Percentiles rank a stretch among this genome's conserved stretches.
Evolutionary conservation across 2,329 filamentous ascomycete genomes (phyloP).

Genomic region (Colletotrichum sp.): DNA sequence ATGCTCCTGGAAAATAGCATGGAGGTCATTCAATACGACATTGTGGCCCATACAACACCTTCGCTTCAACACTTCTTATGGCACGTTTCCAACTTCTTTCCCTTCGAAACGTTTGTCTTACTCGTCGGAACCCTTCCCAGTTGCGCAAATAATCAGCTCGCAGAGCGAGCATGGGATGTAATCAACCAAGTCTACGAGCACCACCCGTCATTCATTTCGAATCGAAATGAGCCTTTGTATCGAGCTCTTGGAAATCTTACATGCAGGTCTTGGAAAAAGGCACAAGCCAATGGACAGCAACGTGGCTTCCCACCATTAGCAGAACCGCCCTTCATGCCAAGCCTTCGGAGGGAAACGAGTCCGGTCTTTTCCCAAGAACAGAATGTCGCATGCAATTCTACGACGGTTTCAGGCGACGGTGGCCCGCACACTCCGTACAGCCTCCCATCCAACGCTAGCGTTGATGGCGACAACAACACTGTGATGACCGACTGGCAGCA

Average conservation of each 20-base stretch:
- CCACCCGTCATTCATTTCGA: not conserved
- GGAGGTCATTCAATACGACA: constrained; percentile 51
- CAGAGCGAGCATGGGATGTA: constrained; percentile 58
- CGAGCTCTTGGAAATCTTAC: constrained; percentile 49
- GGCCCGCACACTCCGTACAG: not conserved
- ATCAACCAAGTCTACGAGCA: constrained; percentile 37
- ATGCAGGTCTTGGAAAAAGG: constrained; percentile 54
- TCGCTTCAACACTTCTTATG: constrained; percentile 55
- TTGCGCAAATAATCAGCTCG: constrained; percentile 49
- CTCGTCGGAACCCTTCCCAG: constrained; percentile 57
- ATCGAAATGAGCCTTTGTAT: not conserved
- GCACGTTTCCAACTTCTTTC: constrained; percentile 59
- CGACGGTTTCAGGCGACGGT: not conserved
- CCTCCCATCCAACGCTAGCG: not conserved
- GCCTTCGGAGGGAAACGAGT: not conserved
- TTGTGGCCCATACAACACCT: constrained; percentile 46
- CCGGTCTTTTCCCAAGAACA: not conserved
- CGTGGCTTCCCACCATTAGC: not conserved
- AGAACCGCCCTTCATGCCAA: not conserved
- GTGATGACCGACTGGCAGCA: not conserved
- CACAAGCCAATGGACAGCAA: not conserved
- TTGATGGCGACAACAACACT: not conserved
- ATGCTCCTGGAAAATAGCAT: constrained; percentile 60
- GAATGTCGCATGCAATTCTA: not conserved
- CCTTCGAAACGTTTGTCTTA: constrained; percentile 59